Evolutionary conservation across 441 rosid genomes (phyloP).

Genomic region (Syzygium syzygioides): DNA sequence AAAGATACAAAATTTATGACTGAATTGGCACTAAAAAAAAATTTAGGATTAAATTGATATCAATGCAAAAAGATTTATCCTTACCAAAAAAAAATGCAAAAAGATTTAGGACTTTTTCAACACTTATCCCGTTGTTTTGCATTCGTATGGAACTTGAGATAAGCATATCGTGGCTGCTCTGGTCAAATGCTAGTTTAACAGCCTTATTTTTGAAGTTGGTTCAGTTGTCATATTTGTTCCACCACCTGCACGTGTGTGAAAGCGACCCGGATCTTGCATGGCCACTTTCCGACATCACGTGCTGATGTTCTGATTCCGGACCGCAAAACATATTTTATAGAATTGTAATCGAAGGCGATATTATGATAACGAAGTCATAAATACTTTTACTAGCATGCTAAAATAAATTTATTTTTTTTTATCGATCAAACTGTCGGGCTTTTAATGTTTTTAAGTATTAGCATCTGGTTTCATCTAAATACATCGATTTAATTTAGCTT

Average conservation of each 20-base stretch:
- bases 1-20: too few relatives aligned
- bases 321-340: neutral
- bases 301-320: neutral
- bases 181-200: neutral
- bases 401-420: fast-evolving
- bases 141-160: neutral
- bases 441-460: neutral
- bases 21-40: too few relatives aligned
- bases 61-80: too few relatives aligned
- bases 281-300: neutral
- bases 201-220: neutral
- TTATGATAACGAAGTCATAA: neutral
- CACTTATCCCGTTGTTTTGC: neutral
- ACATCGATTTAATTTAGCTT: neutral
- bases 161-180: neutral
- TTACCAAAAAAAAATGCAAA: too few relatives aligned
- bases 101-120: too few relatives aligned
- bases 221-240: neutral
- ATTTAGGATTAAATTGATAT: too few relatives aligned
- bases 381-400: neutral
- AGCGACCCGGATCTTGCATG: neutral
- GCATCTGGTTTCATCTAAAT: neutral
- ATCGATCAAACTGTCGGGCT: neutral
- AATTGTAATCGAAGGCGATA: neutral
- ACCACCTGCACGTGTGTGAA: neutral